Conservation (phyloP, 805 yeast species). For the Pichia ethanolica region DNA sequence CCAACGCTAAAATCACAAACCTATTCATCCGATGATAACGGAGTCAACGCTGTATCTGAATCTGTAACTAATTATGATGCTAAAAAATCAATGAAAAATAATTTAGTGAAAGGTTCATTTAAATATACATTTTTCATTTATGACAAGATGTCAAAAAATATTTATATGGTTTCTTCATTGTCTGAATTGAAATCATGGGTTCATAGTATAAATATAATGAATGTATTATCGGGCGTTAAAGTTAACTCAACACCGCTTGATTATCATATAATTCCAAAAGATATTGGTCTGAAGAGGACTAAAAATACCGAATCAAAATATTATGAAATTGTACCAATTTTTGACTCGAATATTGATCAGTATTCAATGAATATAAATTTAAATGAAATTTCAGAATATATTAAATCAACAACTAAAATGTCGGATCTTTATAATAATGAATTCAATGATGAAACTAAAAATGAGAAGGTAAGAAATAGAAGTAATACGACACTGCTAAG, state of each 20-base stretch:
- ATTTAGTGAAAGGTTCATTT: neutral
- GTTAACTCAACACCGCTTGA: slow-evolving; percentile 15
- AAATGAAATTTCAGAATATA: neutral
- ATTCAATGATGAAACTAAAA: neutral
- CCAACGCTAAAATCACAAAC: too few species aligned
- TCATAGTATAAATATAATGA: slow-evolving; percentile 43
- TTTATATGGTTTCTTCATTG: slow-evolving; percentile 35
- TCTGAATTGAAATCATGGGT: slow-evolving; percentile 56
- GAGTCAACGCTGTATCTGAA: neutral
- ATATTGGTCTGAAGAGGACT: neutral
- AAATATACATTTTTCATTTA: slow-evolving; percentile 31
- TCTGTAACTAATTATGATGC: neutral
- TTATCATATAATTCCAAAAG: slow-evolving; percentile 17
- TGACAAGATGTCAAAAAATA: slow-evolving; percentile 33
- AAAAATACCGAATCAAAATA: slow-evolving; percentile 8
- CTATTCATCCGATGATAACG: neutral
- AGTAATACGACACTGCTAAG: slow-evolving; percentile 3
- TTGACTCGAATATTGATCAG: slow-evolving; percentile 24
- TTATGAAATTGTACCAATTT: slow-evolving; percentile 17
- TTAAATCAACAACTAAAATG: neutral
- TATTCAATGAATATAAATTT: slow-evolving; percentile 15
- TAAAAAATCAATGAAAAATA: neutral
- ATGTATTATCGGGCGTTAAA: slow-evolving; percentile 33
- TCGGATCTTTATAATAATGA: neutral
- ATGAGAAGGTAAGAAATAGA: neutral